These are phyloP conservation scores for Pachyrhizus erosus DNA, from an alignment of 306 rosid species.

Conservation along the genomic window DNA sequence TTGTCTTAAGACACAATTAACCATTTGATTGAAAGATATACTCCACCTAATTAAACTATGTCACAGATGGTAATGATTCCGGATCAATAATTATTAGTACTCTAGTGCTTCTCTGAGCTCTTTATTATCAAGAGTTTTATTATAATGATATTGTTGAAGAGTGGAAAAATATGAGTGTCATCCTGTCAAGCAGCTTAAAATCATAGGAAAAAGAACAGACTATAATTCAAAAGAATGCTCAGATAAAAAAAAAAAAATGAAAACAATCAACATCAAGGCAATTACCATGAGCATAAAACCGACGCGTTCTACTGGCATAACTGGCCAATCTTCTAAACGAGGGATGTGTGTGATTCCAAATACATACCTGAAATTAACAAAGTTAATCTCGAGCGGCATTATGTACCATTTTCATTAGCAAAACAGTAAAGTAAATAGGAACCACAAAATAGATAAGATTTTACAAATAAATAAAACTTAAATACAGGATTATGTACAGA, in stretches of 20 bases:
- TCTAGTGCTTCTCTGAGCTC: too few species aligned
- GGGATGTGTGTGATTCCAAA: slow-evolving; percentile 84
- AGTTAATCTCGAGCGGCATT: not conserved
- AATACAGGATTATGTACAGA: not conserved
- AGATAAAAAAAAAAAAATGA: not conserved
- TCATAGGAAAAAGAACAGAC: too few species aligned
- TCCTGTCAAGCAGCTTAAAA: too few species aligned
- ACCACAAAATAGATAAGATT: not conserved
- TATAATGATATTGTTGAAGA: too few species aligned
- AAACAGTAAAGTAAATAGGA: not conserved
- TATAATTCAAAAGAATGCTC: not conserved
- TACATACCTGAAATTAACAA: slow-evolving; percentile 60
- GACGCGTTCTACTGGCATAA: slow-evolving; percentile 85
- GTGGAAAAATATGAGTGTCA: too few species aligned
- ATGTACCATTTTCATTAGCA: not conserved
- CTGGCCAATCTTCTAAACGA: slow-evolving; percentile 89
- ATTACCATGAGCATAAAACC: slow-evolving; percentile 81
- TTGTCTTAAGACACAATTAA: not conserved
- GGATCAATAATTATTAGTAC: not conserved
- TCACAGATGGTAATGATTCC: not conserved
- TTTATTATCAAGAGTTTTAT: too few species aligned
- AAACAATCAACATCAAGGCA: not conserved
- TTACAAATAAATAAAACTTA: not conserved
- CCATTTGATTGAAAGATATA: not conserved
- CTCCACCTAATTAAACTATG: not conserved